Conservation (phyloP, 2,329 filamentous ascomycete genomes). For the Verticillium zaregamsianum region DNA sequence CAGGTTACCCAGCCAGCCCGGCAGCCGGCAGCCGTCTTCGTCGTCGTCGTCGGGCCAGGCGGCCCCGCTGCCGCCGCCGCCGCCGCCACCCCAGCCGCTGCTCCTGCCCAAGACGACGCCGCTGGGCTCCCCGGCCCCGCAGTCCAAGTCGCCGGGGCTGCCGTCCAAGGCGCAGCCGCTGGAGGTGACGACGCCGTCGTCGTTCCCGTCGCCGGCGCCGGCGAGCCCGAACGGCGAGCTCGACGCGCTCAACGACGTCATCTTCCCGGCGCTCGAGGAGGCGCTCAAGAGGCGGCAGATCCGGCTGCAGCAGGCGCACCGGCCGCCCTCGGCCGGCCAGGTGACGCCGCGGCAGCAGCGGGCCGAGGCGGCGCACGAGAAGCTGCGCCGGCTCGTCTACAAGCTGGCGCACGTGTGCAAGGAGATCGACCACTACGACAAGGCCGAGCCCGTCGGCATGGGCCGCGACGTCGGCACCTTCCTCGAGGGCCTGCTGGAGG, state of each 20-base stretch:
- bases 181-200: constrained; percentile 34
- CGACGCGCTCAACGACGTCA: constrained; percentile 84
- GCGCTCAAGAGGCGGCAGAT: constrained; percentile 77
- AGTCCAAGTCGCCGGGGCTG: constrained; percentile 13
- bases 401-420: constrained; percentile 81
- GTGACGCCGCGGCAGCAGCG: constrained; percentile 64
- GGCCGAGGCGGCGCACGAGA: constrained; percentile 71
- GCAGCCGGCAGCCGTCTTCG: constrained; percentile 16
- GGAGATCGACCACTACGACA: constrained; percentile 87
- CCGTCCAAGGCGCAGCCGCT: constrained; percentile 25
- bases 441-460: constrained; percentile 86
- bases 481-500: constrained; percentile 86
- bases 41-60: constrained; percentile 11
- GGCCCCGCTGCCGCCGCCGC: constrained; percentile 3
- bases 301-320: constrained; percentile 50
- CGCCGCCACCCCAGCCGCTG: constrained; percentile 1
- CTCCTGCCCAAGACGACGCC: neutral
- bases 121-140: constrained; percentile 9
- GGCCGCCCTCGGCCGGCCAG: constrained; percentile 28
- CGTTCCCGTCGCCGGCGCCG: constrained; percentile 55
- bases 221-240: constrained; percentile 63
- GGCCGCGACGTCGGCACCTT: constrained; percentile 85
- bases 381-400: constrained; percentile 73
- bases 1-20: constrained; percentile 12
- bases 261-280: constrained; percentile 88